Percentiles rank a stretch among this genome's conserved stretches.
These are phyloP conservation scores for Malbranchea zuffiana DNA, from an alignment of 2,329 filamentous ascomycete species.

Conservation along the genomic window DNA sequence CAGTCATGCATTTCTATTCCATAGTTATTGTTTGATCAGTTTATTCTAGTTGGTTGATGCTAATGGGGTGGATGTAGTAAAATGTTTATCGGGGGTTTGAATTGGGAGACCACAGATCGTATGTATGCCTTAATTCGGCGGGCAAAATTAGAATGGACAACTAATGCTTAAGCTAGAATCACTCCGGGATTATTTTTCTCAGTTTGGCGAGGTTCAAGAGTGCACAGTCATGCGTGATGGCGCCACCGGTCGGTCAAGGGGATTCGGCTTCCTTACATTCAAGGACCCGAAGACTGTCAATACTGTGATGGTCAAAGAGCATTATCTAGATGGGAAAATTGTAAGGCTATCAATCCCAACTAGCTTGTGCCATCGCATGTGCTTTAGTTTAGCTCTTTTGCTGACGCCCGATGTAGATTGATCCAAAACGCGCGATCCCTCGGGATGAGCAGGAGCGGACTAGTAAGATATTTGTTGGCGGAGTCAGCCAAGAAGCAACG, in stretches of 20 bases:
- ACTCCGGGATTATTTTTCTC: conserved; percentile 89
- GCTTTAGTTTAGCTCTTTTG: background rate
- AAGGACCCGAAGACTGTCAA: conserved; percentile 97
- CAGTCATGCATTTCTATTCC: too few species aligned
- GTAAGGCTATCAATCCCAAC: conserved; percentile 42
- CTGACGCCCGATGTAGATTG: conserved; percentile 53
- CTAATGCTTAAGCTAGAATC: conserved; percentile 55
- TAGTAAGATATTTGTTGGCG: conserved; percentile 96
- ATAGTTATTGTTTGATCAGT: too few species aligned
- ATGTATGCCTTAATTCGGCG: conserved; percentile 36
- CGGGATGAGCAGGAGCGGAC: conserved; percentile 97
- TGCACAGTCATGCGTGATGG: conserved; percentile 99
- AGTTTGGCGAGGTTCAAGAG: conserved; percentile 93
- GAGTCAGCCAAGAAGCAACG: conserved; percentile 92
- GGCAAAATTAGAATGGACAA: background rate
- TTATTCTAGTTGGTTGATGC: too few species aligned
- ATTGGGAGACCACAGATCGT: conserved; percentile 99
- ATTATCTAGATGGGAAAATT: conserved; percentile 95
- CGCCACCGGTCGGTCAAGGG: conserved; percentile 81
- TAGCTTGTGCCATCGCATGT: background rate
- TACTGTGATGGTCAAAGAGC: conserved; percentile 99
- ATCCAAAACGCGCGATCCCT: conserved; percentile 93
- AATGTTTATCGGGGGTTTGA: conserved; percentile 98
- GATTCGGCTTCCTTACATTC: conserved; percentile 96
- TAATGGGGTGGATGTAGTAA: conserved; percentile 53